Percentiles rank a stretch among this genome's conserved stretches.
Evolutionary conservation across 2,329 filamentous ascomycete genomes (phyloP).

Genomic region (Xylariaceae sp.): DNA sequence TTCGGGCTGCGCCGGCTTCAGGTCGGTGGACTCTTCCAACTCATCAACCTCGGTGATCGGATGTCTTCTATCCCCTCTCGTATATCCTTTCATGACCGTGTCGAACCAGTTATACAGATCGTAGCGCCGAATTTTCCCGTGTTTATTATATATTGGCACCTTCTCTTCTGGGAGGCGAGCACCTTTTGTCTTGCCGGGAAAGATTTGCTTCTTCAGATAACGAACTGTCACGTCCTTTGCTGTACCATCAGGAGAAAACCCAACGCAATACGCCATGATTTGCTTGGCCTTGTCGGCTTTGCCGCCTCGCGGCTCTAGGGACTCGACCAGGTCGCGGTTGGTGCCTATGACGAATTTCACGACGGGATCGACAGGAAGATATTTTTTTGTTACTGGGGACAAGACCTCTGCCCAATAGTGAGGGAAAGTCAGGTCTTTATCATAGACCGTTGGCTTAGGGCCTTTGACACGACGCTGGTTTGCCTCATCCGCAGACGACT

Average conservation of each 20-base stretch:
- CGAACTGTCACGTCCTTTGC: slow-evolving; percentile 93
- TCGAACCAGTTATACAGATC: slow-evolving; percentile 88
- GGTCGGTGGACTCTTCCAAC: slow-evolving; percentile 70
- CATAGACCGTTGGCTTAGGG: slow-evolving; percentile 48
- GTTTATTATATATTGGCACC: slow-evolving; percentile 68
- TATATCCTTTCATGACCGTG: slow-evolving; percentile 69
- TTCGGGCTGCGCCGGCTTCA: slow-evolving; percentile 66
- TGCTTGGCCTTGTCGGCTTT: slow-evolving; percentile 84
- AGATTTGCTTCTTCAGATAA: slow-evolving; percentile 74
- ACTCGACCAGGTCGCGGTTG: slow-evolving; percentile 64
- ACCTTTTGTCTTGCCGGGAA: slow-evolving; percentile 87
- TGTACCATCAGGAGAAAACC: slow-evolving; percentile 75
- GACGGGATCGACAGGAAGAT: slow-evolving; percentile 71
- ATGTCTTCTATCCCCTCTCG: slow-evolving; percentile 39
- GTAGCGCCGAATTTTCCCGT: slow-evolving; percentile 71
- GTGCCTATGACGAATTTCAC: slow-evolving; percentile 64
- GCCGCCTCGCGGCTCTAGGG: slow-evolving; percentile 75
- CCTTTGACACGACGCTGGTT: slow-evolving; percentile 40
- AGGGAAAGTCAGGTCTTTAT: slow-evolving; percentile 74
- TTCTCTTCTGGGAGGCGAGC: slow-evolving; percentile 74
- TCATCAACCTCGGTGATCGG: slow-evolving; percentile 69
- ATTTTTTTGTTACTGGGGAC: slow-evolving; percentile 74
- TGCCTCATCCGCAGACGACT: slow-evolving; percentile 56
- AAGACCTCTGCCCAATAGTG: slow-evolving; percentile 92
- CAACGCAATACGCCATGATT: slow-evolving; percentile 83